Conservation (phyloP, 768 basidiomycete species). For the Phaeolepiota aurea region DNA sequence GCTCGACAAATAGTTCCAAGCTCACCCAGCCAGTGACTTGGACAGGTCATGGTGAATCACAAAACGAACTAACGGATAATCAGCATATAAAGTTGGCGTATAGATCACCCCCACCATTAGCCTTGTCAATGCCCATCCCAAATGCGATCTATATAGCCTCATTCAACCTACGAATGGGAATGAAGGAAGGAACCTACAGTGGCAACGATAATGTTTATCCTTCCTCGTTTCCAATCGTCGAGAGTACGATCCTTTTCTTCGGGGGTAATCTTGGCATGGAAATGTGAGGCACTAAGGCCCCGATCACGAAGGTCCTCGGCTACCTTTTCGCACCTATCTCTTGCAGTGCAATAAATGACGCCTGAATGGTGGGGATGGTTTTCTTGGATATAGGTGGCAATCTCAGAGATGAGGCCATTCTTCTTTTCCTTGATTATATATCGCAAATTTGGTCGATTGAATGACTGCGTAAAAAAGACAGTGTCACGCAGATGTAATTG, state of each 20-base stretch:
- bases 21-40: slow-evolving; percentile 75
- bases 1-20: slow-evolving; percentile 2
- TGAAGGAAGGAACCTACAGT: slow-evolving; percentile 47
- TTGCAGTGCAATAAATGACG: slow-evolving; percentile 76
- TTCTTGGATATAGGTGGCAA: slow-evolving; percentile 58
- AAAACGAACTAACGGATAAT: slow-evolving; percentile 59
- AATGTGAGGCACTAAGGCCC: slow-evolving; percentile 63
- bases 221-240: slow-evolving; percentile 64
- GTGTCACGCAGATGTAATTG: slow-evolving; percentile 56
- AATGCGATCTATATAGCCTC: slow-evolving; percentile 66
- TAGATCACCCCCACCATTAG: slow-evolving; percentile 46
- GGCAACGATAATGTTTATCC: slow-evolving; percentile 80
- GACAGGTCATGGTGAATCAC: slow-evolving; percentile 88
- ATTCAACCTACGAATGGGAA: slow-evolving; percentile 2
- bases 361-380: slow-evolving; percentile 57
- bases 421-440: slow-evolving; percentile 51
- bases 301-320: slow-evolving; percentile 59
- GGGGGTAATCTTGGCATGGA: slow-evolving; percentile 72
- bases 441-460: slow-evolving; percentile 87
- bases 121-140: slow-evolving; percentile 95
- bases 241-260: slow-evolving; percentile 58
- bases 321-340: slow-evolving; percentile 72
- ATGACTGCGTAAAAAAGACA: slow-evolving; percentile 67
- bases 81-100: not conserved
- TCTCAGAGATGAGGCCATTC: slow-evolving; percentile 44